A percentile compares a stretch with the other conserved stretches of the same genome.
These are phyloP conservation scores for Stenocarpella maydis DNA, from an alignment of 2,329 filamentous ascomycete genomes.

Conservation along the genomic window DNA sequence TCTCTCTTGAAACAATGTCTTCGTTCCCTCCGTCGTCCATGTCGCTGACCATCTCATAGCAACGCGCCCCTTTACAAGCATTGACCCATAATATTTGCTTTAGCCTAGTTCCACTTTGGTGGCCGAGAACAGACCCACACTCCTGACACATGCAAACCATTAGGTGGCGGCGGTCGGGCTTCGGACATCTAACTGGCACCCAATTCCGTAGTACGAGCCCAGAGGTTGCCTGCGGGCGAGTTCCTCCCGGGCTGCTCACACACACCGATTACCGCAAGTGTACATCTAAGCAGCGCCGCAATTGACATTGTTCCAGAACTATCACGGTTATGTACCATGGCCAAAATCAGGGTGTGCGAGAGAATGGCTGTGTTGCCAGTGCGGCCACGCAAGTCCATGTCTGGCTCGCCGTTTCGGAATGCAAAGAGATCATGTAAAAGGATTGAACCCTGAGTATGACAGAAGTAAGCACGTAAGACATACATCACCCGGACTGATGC, in stretches of 20 bases:
- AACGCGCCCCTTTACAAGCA: neutral
- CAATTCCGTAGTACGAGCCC: constrained; percentile 1
- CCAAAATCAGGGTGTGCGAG: neutral
- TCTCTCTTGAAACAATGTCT: too few relatives aligned
- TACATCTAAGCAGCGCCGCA: neutral
- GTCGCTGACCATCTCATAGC: neutral
- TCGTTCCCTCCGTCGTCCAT: neutral
- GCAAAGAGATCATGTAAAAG: neutral
- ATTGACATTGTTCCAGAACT: constrained; percentile 1
- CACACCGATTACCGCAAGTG: neutral
- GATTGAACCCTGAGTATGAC: too few relatives aligned
- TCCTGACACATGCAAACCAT: too few relatives aligned
- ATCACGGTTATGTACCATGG: neutral
- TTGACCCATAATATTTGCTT: constrained; percentile 5
- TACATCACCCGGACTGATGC: too few relatives aligned
- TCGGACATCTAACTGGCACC: neutral
- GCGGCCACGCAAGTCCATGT: neutral
- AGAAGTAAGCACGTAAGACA: too few relatives aligned
- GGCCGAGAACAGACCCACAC: neutral
- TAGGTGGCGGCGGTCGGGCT: neutral
- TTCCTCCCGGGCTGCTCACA: neutral
- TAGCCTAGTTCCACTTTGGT: neutral
- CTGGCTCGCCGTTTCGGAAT: neutral
- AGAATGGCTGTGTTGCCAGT: neutral
- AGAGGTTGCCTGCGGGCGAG: constrained; percentile 3